Conservation (phyloP, 352 stramenopile genomes). For the Globisporangium uncinulatum region DNA sequence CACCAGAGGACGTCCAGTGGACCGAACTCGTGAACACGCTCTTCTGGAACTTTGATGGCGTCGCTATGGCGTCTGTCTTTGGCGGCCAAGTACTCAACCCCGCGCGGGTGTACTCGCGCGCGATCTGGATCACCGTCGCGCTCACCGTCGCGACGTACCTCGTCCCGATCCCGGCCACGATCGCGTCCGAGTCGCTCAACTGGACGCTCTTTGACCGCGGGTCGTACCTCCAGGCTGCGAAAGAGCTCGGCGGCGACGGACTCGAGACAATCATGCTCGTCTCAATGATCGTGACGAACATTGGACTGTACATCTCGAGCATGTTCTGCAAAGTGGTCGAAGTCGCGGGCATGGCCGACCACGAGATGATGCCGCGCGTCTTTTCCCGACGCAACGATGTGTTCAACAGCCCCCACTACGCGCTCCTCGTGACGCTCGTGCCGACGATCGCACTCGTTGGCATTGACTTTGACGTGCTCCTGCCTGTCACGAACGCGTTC, state of each 20-base stretch:
- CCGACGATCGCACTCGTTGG: constrained; percentile 20
- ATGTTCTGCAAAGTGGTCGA: constrained; percentile 87
- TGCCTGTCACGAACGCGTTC: constrained; percentile 83
- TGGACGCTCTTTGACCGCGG: constrained; percentile 74
- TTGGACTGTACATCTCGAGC: constrained; percentile 87
- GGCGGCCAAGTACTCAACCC: constrained; percentile 82
- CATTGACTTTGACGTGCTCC: constrained; percentile 42
- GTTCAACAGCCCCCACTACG: constrained; percentile 21
- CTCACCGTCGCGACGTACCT: constrained; percentile 72
- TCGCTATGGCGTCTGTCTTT: constrained; percentile 82
- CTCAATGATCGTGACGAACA: constrained; percentile 68
- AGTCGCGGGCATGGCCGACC: constrained; percentile 62
- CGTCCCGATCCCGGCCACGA: constrained; percentile 76
- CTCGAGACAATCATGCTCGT: constrained; percentile 78
- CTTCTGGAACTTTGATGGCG: constrained; percentile 93
- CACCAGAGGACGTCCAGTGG: constrained; percentile 39
- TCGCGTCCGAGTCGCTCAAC: constrained; percentile 36
- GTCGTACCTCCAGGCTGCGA: constrained; percentile 63
- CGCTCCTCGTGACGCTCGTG: constrained; percentile 16
- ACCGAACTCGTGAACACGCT: constrained; percentile 84
- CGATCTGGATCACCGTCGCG: constrained; percentile 68
- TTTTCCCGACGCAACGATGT: constrained; percentile 39
- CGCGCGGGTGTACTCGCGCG: constrained; percentile 60
- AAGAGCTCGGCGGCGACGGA: constrained; percentile 64
- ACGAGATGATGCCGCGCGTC: constrained; percentile 62